Percentiles rank a stretch among this genome's conserved stretches.
These are phyloP conservation scores for Spinacia oleracea DNA, from an alignment of 179 eudicot species.

Conservation along the genomic window DNA sequence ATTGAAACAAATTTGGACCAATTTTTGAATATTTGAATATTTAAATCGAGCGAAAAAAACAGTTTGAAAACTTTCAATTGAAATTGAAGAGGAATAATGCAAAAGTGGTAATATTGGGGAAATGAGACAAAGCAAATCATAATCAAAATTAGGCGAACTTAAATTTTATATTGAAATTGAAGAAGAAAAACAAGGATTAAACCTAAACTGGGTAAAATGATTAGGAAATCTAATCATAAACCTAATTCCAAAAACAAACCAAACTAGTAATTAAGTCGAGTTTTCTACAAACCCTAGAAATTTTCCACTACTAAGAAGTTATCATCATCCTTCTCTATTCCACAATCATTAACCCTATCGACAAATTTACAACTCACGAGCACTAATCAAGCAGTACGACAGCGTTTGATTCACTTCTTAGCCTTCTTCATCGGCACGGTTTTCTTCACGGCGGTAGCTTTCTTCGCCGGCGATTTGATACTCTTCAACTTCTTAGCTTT, in stretches of 20 bases:
- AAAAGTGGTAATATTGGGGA: too few species aligned
- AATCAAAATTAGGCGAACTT: neutral
- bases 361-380: slow-evolving; percentile 24
- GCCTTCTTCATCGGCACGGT: slow-evolving; percentile 5
- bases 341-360: slow-evolving; percentile 11
- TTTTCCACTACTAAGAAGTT: neutral
- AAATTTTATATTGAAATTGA: neutral
- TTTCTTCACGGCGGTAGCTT: slow-evolving; percentile 11
- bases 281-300: neutral
- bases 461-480: slow-evolving; percentile 28
- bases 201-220: neutral
- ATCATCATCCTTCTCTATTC: neutral
- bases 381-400: neutral
- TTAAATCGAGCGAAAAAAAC: too few species aligned
- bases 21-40: too few species aligned
- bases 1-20: too few species aligned
- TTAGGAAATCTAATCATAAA: neutral
- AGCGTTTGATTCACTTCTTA: slow-evolving; percentile 18
- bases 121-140: too few species aligned
- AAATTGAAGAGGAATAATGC: too few species aligned
- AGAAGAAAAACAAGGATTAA: neutral
- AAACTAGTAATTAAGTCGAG: neutral
- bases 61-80: too few species aligned
- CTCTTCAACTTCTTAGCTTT: slow-evolving; percentile 44
- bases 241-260: slow-evolving; percentile 11